Base-by-base conservation (phyloP, 306 rosid species). In the Psophocarpus tetragonolobus region DNA sequence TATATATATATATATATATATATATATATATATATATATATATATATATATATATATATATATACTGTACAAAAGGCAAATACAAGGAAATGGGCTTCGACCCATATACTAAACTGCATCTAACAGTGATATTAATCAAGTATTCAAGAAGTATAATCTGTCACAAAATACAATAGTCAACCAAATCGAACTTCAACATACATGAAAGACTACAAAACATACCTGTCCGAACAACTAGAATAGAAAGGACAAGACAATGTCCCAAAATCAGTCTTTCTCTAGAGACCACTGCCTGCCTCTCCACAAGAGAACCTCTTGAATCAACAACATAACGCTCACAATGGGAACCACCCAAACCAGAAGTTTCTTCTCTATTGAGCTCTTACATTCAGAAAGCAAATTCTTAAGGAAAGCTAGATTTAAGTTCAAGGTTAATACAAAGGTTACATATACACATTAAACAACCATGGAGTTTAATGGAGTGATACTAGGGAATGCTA, bases 261-360 rank as follows among this genome's bases (percentile, higher is more conserved):
- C 95, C 98, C 62, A 95, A 85, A 76, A 87, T 85, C 36, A 92
- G 98, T 76, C 98, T 87, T 86, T 95, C 98, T 86, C 98, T 90
- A 38, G 85, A 85, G 69, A 95, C 92, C 82, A 95, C 98, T 35
- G 92, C 97, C 77, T 26, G 92, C 80, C 98, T 86, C 84, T 90
- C 97, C 84, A 95, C 98, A 69, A 90, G 96, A 74, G 97, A 93
- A 71, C 98, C 97, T 88, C 93, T 92, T 80, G 97, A 92, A 86
- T 95, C 98, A 71, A 95, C 88, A 85, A 95, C 80, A 71, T 85
- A 87, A 63, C 58, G 90, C 87, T 95, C 98, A 81, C 92, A 88
- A 50, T 88, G 88, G 72, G 95, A 97, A 77, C 95, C 98, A 74
- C 98, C 98, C 86, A 87, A 81, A 71, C 98, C 97, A 84, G 93